Conservation (phyloP, 768 basidiomycete genomes). For the Coprinopsis sp. region DNA sequence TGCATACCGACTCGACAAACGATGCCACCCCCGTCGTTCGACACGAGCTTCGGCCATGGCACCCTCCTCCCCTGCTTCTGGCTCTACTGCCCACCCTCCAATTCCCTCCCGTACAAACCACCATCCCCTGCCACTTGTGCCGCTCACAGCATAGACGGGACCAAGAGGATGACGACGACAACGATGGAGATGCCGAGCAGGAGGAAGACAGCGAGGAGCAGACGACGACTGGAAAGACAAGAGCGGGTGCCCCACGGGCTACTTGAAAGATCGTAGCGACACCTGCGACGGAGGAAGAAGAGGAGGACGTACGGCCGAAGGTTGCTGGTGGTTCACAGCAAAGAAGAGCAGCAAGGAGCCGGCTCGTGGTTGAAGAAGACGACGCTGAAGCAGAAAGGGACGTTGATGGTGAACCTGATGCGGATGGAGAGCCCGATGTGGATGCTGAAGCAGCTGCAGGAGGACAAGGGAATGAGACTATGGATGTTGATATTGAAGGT, state of each 20-base stretch:
- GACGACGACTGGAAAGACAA: constrained; percentile 28
- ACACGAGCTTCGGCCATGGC: background rate
- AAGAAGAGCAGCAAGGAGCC: background rate
- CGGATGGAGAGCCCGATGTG: background rate
- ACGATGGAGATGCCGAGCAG: constrained; percentile 35
- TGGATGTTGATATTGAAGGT: too few relatives aligned
- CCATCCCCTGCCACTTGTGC: constrained; percentile 7
- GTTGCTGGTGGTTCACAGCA: background rate
- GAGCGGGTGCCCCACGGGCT: constrained; percentile 13
- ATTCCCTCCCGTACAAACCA: background rate
- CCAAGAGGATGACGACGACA: constrained; percentile 35
- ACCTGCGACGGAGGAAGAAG: constrained; percentile 33
- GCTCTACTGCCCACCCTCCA: background rate
- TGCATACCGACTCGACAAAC: too few relatives aligned
- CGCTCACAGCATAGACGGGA: constrained; percentile 23
- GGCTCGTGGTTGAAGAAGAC: constrained; percentile 4
- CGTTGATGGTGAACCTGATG: background rate
- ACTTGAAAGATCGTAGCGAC: background rate
- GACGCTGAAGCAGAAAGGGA: background rate
- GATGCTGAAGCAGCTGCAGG: too few relatives aligned
- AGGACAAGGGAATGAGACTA: background rate
- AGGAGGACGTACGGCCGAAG: background rate
- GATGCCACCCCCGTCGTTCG: background rate
- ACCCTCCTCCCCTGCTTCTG: background rate
- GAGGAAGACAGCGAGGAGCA: constrained; percentile 31